Evolutionary conservation across 2,329 filamentous ascomycete species (phyloP).

Genomic region (Geosmithia morbida): DNA sequence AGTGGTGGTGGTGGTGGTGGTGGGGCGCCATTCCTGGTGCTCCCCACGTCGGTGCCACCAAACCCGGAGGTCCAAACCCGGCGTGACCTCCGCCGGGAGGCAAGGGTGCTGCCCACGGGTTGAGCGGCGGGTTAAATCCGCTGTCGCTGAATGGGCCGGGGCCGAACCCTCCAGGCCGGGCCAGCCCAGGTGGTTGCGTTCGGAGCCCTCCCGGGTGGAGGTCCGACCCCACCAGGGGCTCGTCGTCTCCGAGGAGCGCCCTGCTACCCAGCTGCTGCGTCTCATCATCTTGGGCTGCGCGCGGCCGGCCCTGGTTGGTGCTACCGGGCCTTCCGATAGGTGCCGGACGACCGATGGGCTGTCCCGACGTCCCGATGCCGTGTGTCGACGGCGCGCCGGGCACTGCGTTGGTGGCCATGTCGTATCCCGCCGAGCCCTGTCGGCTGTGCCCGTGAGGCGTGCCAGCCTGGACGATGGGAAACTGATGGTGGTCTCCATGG

Average conservation of each 20-base stretch:
- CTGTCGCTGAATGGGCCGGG: conserved; percentile 26
- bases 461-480: conserved; percentile 12
- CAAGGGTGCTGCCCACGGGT: conserved; percentile 24
- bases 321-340: conserved; percentile 83
- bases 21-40: not conserved
- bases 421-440: conserved; percentile 59
- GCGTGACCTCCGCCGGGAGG: conserved; percentile 15
- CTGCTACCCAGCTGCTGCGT: conserved; percentile 79
- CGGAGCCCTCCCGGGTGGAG: conserved; percentile 18
- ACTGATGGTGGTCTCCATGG: conserved; percentile 11
- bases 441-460: conserved; percentile 44
- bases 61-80: conserved; percentile 28
- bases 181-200: conserved; percentile 35
- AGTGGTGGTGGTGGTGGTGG: conserved; percentile 10
- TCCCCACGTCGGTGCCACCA: conserved; percentile 21
- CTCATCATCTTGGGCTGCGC: conserved; percentile 50
- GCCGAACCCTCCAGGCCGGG: conserved; percentile 20
- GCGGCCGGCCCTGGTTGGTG: conserved; percentile 38
- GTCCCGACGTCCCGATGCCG: conserved; percentile 32
- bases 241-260: conserved; percentile 69
- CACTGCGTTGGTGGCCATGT: conserved; percentile 17
- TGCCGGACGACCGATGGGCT: conserved; percentile 67
- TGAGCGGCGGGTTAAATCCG: conserved; percentile 20
- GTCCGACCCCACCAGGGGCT: conserved; percentile 23
- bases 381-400: not conserved